Evolutionary conservation across 2,329 filamentous ascomycete genomes (phyloP).

Genomic region (Ramularia collo-cygni): DNA sequence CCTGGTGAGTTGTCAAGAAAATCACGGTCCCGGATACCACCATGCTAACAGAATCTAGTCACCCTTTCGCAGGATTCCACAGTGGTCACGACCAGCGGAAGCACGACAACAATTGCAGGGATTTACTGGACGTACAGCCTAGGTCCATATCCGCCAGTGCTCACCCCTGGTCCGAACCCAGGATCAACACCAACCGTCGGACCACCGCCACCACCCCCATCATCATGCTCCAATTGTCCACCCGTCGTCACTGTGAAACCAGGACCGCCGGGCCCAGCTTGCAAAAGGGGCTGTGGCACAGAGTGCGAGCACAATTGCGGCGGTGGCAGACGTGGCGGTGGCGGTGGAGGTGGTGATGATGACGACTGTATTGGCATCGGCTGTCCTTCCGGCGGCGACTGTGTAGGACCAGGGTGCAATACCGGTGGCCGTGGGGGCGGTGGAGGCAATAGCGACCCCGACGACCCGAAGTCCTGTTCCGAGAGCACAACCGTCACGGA

Average conservation of each 20-base stretch:
- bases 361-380: no score
- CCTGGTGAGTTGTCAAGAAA: neutral
- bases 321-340: no score
- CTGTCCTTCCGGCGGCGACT: no score
- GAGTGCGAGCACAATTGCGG: neutral
- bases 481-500: neutral
- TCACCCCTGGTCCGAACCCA: neutral
- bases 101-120: conserved; percentile 5
- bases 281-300: conserved; percentile 3
- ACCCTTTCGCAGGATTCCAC: conserved; percentile 7
- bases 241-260: conserved; percentile 2
- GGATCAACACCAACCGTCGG: neutral
- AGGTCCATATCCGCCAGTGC: conserved; percentile 8
- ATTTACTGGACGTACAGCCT: conserved; percentile 5
- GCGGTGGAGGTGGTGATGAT: no score
- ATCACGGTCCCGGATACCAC: neutral
- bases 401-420: conserved; percentile 7
- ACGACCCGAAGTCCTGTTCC: neutral
- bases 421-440: neutral
- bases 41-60: neutral
- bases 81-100: conserved; percentile 3
- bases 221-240: conserved; percentile 3
- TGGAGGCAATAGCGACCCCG: neutral
- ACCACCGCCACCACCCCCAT: conserved; percentile 4
- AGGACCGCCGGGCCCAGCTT: conserved; percentile 7